Evolutionary conservation across 805 yeast genomes (phyloP).

Genomic region (Wickerhamiella allomyrinae): DNA sequence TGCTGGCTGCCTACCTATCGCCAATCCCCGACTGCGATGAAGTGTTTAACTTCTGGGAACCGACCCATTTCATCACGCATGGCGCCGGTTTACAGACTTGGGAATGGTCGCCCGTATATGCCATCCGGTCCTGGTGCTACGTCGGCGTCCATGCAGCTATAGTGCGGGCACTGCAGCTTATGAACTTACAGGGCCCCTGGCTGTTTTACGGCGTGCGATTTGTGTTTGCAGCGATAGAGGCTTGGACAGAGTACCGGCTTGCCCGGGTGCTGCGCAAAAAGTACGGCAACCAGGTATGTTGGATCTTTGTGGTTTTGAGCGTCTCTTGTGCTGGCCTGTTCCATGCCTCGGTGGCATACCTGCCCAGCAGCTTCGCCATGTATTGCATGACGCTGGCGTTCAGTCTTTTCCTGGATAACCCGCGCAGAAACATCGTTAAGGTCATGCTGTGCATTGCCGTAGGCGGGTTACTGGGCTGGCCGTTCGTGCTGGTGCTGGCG

Average conservation of each 20-base stretch:
- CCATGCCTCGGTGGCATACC: slow-evolving; percentile 72
- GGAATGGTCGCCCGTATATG: slow-evolving; percentile 87
- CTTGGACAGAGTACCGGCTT: slow-evolving; percentile 40
- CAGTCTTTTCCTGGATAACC: slow-evolving; percentile 7
- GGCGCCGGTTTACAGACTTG: slow-evolving; percentile 89
- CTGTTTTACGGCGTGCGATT: slow-evolving; percentile 43
- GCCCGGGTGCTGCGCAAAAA: slow-evolving; percentile 29
- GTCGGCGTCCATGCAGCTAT: slow-evolving; percentile 33
- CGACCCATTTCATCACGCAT: slow-evolving; percentile 60
- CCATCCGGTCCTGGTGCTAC: slow-evolving; percentile 78
- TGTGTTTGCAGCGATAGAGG: slow-evolving; percentile 29
- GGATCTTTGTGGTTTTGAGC: slow-evolving; percentile 52
- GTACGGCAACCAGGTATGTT: slow-evolving; percentile 30
- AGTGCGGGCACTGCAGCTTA: slow-evolving; percentile 12
- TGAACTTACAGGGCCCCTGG: slow-evolving; percentile 12
- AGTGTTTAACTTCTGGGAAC: slow-evolving; percentile 88
- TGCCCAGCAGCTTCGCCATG: slow-evolving; percentile 74
- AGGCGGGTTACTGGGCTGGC: slow-evolving; percentile 88
- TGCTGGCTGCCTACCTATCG: slow-evolving; percentile 35
- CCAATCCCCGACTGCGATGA: slow-evolving; percentile 89
- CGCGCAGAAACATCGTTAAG: slow-evolving; percentile 7
- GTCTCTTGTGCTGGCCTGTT: slow-evolving; percentile 63
- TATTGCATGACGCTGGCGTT: slow-evolving; percentile 25
- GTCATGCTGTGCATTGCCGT: slow-evolving; percentile 31
- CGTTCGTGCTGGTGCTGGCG: slow-evolving; percentile 56